Conservation (phyloP, 306 rosid genomes). For the Rosa rugosa region DNA sequence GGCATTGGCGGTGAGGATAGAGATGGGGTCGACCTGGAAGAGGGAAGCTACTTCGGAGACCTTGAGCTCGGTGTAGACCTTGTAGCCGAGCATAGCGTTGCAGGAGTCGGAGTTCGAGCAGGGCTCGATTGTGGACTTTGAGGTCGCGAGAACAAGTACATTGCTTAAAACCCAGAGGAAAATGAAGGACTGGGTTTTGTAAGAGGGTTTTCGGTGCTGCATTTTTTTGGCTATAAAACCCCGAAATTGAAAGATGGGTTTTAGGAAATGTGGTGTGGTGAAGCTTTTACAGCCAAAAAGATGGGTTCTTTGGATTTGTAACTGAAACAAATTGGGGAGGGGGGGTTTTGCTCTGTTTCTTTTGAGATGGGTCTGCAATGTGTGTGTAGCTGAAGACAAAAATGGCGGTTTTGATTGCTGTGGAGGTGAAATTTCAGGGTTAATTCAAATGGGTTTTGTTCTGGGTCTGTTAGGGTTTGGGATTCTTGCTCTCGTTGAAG, state of each 20-base stretch:
- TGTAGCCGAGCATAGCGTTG: constrained; percentile 86
- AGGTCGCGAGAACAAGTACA: constrained; percentile 33
- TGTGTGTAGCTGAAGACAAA: neutral
- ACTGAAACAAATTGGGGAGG: neutral
- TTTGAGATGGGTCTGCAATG: no score
- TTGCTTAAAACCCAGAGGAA: constrained; percentile 20
- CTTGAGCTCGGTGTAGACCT: constrained; percentile 87
- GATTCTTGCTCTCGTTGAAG: constrained; percentile 9
- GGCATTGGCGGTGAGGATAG: constrained; percentile 82
- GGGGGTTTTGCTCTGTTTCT: neutral
- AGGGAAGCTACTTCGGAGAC: constrained; percentile 92
- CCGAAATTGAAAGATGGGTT: neutral
- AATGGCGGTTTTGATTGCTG: neutral
- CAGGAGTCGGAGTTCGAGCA: constrained; percentile 85
- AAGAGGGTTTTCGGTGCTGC: constrained; percentile 30
- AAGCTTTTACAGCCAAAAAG: neutral
- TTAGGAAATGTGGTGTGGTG: neutral
- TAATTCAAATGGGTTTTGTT: neutral
- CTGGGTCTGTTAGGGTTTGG: constrained; percentile 23
- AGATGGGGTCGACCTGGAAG: constrained; percentile 84
- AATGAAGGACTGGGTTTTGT: constrained; percentile 21
- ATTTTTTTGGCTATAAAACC: constrained; percentile 19
- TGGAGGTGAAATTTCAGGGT: neutral
- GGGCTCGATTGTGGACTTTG: constrained; percentile 96
- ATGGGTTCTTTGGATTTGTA: neutral